These are phyloP conservation scores for Salix brachista DNA, from an alignment of 345 rosid genomes.

Conservation along the genomic window DNA sequence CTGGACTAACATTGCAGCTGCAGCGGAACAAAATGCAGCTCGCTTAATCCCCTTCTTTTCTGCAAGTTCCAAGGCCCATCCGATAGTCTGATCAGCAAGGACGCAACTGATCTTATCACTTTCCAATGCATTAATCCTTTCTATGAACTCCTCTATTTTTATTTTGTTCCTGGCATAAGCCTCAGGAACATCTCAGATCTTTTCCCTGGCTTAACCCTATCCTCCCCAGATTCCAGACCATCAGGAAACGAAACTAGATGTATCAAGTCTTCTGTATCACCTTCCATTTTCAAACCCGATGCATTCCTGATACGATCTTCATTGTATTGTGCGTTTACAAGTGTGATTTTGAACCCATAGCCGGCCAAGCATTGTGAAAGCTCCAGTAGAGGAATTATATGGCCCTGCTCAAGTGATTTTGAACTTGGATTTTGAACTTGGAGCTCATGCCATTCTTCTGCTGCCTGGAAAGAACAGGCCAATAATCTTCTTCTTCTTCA, in stretches of 20 bases:
- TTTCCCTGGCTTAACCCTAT: background rate
- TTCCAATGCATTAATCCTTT: background rate
- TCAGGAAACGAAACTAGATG: slow-evolving; percentile 8
- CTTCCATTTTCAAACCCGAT: background rate
- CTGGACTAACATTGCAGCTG: slow-evolving; percentile 1
- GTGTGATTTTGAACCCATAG: slow-evolving; percentile 15
- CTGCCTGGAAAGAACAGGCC: background rate
- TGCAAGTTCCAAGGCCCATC: slow-evolving; percentile 33
- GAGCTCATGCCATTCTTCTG: background rate
- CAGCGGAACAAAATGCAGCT: slow-evolving; percentile 12
- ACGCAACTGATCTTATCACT: slow-evolving; percentile 27
- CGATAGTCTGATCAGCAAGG: slow-evolving; percentile 17
- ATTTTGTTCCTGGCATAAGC: background rate
- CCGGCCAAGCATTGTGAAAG: background rate
- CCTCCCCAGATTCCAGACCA: slow-evolving; percentile 6
- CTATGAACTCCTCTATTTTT: slow-evolving; percentile 1
- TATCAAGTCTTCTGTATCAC: background rate
- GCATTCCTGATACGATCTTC: slow-evolving; percentile 2
- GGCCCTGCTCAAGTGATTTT: slow-evolving; percentile 11
- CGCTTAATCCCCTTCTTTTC: slow-evolving; percentile 15
- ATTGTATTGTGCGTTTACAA: slow-evolving; percentile 8
- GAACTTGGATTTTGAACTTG: background rate
- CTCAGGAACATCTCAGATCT: background rate
- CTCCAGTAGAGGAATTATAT: slow-evolving; percentile 14
- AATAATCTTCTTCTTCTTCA: too few species aligned